Conservation (phyloP, 352 stramenopile species). For the Globisporangium parvum region DNA sequence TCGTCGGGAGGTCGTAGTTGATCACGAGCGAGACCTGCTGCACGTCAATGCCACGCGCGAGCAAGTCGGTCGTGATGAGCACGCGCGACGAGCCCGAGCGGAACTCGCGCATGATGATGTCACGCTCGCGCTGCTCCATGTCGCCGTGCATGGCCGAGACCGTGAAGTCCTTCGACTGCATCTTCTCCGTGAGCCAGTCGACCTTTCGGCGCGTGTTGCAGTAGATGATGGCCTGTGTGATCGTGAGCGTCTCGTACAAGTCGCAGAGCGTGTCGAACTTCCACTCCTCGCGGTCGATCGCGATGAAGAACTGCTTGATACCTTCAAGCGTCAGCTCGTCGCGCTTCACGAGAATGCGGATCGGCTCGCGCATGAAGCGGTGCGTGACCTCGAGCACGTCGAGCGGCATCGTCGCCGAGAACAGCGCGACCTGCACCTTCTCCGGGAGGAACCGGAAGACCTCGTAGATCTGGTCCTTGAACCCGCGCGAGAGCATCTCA, state of each 20-base stretch:
- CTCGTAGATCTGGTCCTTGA: slow-evolving; percentile 99
- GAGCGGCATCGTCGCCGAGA: slow-evolving; percentile 99
- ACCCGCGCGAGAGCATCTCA: slow-evolving; percentile 99
- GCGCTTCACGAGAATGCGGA: slow-evolving; percentile 99
- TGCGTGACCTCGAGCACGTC: slow-evolving; percentile 98
- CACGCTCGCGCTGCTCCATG: slow-evolving; percentile 99
- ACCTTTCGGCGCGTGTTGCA: slow-evolving; percentile 99
- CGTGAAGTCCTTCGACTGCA: slow-evolving; percentile 99
- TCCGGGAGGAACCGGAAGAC: slow-evolving; percentile 99
- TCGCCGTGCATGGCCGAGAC: slow-evolving; percentile 99
- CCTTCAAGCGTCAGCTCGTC: slow-evolving; percentile 99
- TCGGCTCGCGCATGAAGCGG: slow-evolving; percentile 98
- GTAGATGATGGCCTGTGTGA: slow-evolving; percentile 99
- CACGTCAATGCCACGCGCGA: slow-evolving; percentile 99
- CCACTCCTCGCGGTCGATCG: slow-evolving; percentile 98
- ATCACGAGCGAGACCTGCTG: slow-evolving; percentile 98
- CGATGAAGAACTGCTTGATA: slow-evolving; percentile 99
- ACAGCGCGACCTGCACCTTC: slow-evolving; percentile 97
- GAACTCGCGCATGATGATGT: slow-evolving; percentile 99
- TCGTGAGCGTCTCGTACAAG: slow-evolving; percentile 99
- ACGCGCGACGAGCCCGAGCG: slow-evolving; percentile 97
- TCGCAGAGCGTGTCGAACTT: slow-evolving; percentile 99
- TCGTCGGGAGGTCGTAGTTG: slow-evolving; percentile 99
- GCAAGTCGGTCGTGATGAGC: slow-evolving; percentile 98
- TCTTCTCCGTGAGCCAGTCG: slow-evolving; percentile 99